Evolutionary conservation across 2,329 filamentous ascomycete species (phyloP).

Genomic region (Epichloe glyceriae): DNA sequence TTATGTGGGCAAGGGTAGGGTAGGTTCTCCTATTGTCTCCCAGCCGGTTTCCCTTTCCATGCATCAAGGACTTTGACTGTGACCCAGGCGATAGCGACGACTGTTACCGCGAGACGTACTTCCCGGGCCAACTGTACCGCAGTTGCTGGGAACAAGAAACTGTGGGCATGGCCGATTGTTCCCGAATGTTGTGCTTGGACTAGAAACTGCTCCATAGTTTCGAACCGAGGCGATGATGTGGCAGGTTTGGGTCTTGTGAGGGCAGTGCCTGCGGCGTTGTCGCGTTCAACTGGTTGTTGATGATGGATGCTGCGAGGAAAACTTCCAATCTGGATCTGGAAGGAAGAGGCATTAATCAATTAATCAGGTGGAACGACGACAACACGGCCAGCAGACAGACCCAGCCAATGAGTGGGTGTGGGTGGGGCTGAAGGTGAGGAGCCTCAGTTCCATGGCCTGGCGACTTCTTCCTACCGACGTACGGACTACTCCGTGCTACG

Average conservation of each 20-base stretch:
- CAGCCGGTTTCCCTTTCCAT: neutral
- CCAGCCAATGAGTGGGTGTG: no score
- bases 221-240: no score
- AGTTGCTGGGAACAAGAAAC: constrained; percentile 7
- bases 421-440: no score
- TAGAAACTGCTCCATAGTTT: constrained; percentile 12
- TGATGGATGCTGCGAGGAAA: no score
- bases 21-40: neutral
- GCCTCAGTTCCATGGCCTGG: no score
- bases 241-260: neutral
- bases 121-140: constrained; percentile 9
- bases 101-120: constrained; percentile 10
- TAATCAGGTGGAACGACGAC: no score
- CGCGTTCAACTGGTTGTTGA: neutral
- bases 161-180: constrained; percentile 10
- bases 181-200: constrained; percentile 11
- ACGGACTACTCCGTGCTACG: no score
- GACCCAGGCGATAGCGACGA: constrained; percentile 12
- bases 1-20: no score
- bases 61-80: constrained; percentile 7
- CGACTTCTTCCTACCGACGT: no score
- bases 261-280: neutral
- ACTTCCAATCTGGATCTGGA: no score
- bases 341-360: no score
- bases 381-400: no score